A percentile compares a stretch with the other conserved stretches of the same genome.
phyloP scores from a whole-genome alignment of 2,329 filamentous ascomycete species.

The Chalara sp. region DNA sequence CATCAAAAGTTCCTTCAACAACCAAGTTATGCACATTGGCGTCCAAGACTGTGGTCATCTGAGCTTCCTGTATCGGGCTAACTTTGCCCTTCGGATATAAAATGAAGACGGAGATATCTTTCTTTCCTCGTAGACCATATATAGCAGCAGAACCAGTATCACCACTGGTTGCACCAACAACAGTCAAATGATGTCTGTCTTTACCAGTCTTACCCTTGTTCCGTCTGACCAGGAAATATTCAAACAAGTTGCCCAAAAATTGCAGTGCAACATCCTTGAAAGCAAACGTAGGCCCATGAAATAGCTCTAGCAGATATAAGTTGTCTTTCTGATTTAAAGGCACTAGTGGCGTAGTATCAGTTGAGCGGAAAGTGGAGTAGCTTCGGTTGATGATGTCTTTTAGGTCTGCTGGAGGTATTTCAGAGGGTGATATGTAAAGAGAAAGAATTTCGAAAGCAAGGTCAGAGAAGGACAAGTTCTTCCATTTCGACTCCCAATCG shows the following conservation, averaged over 20 bases:
- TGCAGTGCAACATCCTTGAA: constrained; percentile 90
- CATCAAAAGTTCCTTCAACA: constrained; percentile 87
- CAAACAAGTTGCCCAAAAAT: constrained; percentile 92
- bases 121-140: constrained; percentile 89
- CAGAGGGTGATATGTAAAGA: constrained; percentile 75
- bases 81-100: constrained; percentile 87
- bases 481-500: constrained; percentile 66
- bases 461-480: constrained; percentile 70
- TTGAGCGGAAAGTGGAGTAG: constrained; percentile 81
- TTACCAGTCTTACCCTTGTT: constrained; percentile 61
- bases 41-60: constrained; percentile 94
- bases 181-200: constrained; percentile 68
- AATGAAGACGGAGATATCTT: constrained; percentile 95
- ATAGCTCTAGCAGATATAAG: constrained; percentile 84
- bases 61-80: constrained; percentile 85
- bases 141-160: constrained; percentile 94
- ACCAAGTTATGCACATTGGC: constrained; percentile 88
- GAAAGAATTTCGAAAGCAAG: constrained; percentile 80
- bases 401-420: constrained; percentile 76
- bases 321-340: constrained; percentile 66
- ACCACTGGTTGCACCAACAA: constrained; percentile 80
- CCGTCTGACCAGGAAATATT: constrained; percentile 73
- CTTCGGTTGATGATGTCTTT: constrained; percentile 76
- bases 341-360: constrained; percentile 72
- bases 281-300: constrained; percentile 91